phyloP scores from a whole-genome alignment of 2,329 filamentous ascomycete species.

The Pseudogymnoascus sp. region DNA sequence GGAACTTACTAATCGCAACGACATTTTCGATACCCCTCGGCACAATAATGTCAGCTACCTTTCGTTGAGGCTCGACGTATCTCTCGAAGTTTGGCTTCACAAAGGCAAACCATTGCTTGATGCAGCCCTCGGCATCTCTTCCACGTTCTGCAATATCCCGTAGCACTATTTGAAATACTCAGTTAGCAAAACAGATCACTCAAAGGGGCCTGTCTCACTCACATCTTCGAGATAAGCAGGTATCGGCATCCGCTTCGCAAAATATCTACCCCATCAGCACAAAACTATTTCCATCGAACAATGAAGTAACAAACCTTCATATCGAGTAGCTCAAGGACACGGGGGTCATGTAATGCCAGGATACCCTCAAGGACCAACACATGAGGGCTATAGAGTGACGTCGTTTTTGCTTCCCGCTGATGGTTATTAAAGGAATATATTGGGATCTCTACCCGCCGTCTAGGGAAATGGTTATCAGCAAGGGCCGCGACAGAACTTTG shows the following conservation, averaged over 20 bases:
- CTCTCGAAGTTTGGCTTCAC: slow-evolving; percentile 96
- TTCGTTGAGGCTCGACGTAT: slow-evolving; percentile 86
- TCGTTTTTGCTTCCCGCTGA: slow-evolving; percentile 68
- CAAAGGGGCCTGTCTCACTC: slow-evolving; percentile 28
- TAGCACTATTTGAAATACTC: slow-evolving; percentile 38
- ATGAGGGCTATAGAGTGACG: slow-evolving; percentile 89
- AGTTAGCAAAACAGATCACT: neutral
- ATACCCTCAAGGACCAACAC: slow-evolving; percentile 95
- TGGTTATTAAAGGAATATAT: slow-evolving; percentile 95
- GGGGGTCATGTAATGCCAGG: slow-evolving; percentile 81
- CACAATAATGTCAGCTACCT: slow-evolving; percentile 87
- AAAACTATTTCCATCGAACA: slow-evolving; percentile 9
- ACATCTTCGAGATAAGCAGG: slow-evolving; percentile 85
- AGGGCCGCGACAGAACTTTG: neutral
- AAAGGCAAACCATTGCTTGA: slow-evolving; percentile 95
- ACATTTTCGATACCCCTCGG: slow-evolving; percentile 90
- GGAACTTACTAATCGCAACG: slow-evolving; percentile 67
- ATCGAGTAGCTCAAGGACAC: slow-evolving; percentile 80
- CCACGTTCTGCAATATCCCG: slow-evolving; percentile 86
- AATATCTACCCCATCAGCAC: slow-evolving; percentile 56
- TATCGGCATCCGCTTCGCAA: slow-evolving; percentile 90
- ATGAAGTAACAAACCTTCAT: slow-evolving; percentile 55
- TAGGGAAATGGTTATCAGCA: slow-evolving; percentile 4
- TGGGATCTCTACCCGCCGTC: slow-evolving; percentile 71
- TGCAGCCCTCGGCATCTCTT: slow-evolving; percentile 85